These are phyloP conservation scores for Quercus lobata DNA, from an alignment of 331 rosid species.

Conservation along the genomic window DNA sequence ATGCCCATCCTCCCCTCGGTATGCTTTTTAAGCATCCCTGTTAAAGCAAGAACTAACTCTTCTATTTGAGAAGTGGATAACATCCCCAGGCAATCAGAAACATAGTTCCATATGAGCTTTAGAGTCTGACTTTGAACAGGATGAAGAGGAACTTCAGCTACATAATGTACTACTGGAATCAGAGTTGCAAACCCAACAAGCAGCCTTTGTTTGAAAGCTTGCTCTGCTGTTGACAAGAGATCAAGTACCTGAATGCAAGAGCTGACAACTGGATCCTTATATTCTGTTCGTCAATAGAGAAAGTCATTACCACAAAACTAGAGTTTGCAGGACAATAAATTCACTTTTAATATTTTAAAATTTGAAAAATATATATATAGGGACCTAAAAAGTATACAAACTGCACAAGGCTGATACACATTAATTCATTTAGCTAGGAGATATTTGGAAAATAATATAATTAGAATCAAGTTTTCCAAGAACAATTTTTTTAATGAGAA, in stretches of 20 bases:
- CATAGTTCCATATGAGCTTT: constrained; percentile 63
- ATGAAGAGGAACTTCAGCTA: constrained; percentile 86
- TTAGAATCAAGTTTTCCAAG: constrained; percentile 16
- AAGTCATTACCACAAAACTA: constrained; percentile 24
- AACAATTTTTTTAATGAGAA: constrained; percentile 8
- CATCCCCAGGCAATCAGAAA: constrained; percentile 83
- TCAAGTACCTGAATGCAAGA: constrained; percentile 80
- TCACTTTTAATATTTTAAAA: neutral
- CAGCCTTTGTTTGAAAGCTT: constrained; percentile 71
- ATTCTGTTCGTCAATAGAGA: constrained; percentile 50
- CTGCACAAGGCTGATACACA: neutral
- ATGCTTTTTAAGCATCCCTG: constrained; percentile 59
- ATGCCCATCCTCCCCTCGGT: constrained; percentile 70
- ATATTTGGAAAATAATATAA: neutral
- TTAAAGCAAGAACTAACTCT: constrained; percentile 57
- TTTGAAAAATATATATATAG: neutral
- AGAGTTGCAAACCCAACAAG: constrained; percentile 81
- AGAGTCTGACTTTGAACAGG: constrained; percentile 73
- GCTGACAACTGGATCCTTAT: constrained; percentile 69
- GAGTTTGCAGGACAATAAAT: constrained; percentile 2
- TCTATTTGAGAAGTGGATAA: constrained; percentile 61
- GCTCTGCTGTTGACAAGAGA: constrained; percentile 68
- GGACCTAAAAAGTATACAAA: neutral
- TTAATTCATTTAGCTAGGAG: neutral
- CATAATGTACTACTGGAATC: constrained; percentile 66